Evolutionary conservation across 73 alveolate genomes (phyloP).

Genomic region (Symbiodinium pilosum): DNA sequence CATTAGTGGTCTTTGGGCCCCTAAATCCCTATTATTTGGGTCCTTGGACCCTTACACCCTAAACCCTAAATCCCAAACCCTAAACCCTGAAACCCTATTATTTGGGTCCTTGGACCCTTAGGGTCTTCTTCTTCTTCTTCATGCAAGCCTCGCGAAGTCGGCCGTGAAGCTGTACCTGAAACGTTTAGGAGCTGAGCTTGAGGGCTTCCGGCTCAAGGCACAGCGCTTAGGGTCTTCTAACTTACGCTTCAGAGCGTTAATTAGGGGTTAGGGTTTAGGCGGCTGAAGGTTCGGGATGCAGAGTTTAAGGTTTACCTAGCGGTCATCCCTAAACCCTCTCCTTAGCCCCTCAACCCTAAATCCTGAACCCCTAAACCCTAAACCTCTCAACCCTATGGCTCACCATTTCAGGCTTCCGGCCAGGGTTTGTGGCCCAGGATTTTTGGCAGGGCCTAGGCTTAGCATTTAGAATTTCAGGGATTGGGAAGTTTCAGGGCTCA

Average conservation of each 20-base stretch:
- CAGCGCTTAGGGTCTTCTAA: not conserved
- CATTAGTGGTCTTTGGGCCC: no score
- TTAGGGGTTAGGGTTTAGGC: not conserved
- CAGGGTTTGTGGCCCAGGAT: not conserved
- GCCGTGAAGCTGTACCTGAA: slow-evolving; percentile 48
- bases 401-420: not conserved
- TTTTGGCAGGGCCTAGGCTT: not conserved
- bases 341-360: no score
- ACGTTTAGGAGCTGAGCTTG: no score
- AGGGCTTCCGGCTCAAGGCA: no score
- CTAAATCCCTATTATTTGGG: no score
- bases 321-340: no score
- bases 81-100: not conserved
- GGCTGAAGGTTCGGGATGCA: not conserved
- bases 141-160: slow-evolving; percentile 50
- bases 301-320: no score
- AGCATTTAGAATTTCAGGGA: not conserved
- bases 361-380: no score
- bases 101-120: no score
- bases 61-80: not conserved
- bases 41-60: no score
- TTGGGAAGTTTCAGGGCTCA: not conserved
- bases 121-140: not conserved
- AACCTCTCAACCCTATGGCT: no score
- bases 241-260: no score